Percentiles rank a stretch among this genome's conserved stretches.
Conservation (phyloP, 805 yeast genomes). For the Schwanniomyces sp. region DNA sequence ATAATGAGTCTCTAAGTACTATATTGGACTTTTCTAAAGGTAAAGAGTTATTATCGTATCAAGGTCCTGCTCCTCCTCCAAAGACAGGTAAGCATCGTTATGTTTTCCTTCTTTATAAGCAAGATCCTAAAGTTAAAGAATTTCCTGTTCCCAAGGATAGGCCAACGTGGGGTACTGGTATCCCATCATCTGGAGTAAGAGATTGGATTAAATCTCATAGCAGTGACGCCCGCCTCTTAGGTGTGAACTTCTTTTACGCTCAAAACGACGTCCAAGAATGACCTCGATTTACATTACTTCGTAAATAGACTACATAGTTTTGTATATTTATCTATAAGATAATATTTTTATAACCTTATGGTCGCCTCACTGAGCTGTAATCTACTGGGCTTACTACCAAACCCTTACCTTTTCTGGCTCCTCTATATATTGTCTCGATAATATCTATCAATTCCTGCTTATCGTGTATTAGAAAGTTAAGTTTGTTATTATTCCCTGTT, state of each 20-base stretch:
- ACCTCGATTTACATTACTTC: not conserved
- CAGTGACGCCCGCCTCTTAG: constrained; percentile 58
- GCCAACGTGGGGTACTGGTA: constrained; percentile 84
- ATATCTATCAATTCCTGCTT: constrained; percentile 91
- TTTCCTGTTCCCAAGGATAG: constrained; percentile 52
- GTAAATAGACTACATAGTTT: not conserved
- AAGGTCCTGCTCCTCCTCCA: constrained; percentile 90
- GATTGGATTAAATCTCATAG: constrained; percentile 69
- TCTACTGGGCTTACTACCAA: constrained; percentile 82
- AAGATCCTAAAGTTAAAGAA: constrained; percentile 43
- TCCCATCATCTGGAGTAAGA: constrained; percentile 73
- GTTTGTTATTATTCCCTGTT: constrained; percentile 94
- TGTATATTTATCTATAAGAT: not conserved
- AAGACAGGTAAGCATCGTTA: constrained; percentile 87
- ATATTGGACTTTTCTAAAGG: constrained; percentile 36
- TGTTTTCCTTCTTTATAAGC: constrained; percentile 73
- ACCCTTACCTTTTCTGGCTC: constrained; percentile 92
- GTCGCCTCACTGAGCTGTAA: constrained; percentile 40
- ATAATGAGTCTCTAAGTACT: constrained; percentile 33
- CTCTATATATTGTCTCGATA: constrained; percentile 83
- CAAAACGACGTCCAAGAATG: constrained; percentile 42
- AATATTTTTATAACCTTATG: constrained; percentile 1
- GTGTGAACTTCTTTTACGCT: constrained; percentile 84
- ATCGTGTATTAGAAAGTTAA: constrained; percentile 73
- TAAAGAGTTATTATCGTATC: constrained; percentile 52